Evolutionary conservation across 805 yeast genomes (phyloP).

Genomic region (Dipodascus geniculatus): DNA sequence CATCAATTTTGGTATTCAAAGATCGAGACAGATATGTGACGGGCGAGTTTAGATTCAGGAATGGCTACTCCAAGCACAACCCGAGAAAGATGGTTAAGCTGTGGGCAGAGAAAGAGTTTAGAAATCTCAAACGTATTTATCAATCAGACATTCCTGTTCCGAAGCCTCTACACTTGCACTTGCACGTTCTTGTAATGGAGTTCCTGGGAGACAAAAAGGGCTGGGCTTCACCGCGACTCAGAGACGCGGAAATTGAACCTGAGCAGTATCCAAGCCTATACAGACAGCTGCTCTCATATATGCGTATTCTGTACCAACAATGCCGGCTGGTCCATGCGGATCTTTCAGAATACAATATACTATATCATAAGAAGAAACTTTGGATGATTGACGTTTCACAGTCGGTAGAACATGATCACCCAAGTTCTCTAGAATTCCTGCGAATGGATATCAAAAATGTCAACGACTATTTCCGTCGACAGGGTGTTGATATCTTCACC

Average conservation of each 20-base stretch:
- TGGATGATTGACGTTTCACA: constrained; percentile 95
- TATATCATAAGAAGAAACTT: constrained; percentile 58
- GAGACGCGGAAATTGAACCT: constrained; percentile 61
- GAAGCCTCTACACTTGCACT: constrained; percentile 75
- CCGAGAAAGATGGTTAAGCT: constrained; percentile 95
- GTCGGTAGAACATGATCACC: constrained; percentile 96
- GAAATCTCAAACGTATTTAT: constrained; percentile 78
- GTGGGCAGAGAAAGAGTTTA: constrained; percentile 97
- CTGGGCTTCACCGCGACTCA: constrained; percentile 81
- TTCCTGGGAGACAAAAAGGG: constrained; percentile 66
- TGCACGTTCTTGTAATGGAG: constrained; percentile 93
- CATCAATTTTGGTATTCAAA: constrained; percentile 92
- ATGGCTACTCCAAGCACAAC: constrained; percentile 72
- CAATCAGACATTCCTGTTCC: constrained; percentile 84
- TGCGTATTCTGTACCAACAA: constrained; percentile 76
- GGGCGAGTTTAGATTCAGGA: constrained; percentile 89
- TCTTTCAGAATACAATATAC: constrained; percentile 87
- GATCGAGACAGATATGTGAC: constrained; percentile 93
- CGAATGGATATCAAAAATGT: constrained; percentile 97
- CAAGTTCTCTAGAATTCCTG: constrained; percentile 86
- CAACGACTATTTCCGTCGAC: constrained; percentile 71
- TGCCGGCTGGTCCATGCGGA: constrained; percentile 95
- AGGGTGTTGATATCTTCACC: constrained; percentile 64
- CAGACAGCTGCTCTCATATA: constrained; percentile 67
- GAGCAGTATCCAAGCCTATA: constrained; percentile 38